Base-by-base conservation (phyloP, 345 rosid genomes). In the Aurinia saxatilis region DNA sequence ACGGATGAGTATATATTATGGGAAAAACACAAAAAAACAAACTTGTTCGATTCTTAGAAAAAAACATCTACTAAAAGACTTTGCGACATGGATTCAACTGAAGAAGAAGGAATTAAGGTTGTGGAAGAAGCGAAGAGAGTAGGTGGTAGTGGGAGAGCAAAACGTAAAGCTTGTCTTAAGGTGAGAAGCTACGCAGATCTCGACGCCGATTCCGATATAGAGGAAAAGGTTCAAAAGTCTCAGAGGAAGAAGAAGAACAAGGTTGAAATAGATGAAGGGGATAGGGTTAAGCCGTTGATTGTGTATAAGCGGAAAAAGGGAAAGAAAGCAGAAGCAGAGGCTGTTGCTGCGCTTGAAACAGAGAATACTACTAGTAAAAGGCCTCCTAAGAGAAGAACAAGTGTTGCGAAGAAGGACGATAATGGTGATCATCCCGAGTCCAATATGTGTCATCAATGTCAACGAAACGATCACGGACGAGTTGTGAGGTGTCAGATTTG, bases 401-500 rank as follows among this genome's bases (percentile, higher is more conserved):
- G n/a, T n/a, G n/a, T n/a, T n/a, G n/a, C n/a, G n/a, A n/a, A n/a
- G n/a, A n/a, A n/a, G n/a, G n/a, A n/a, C n/a, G n/a, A n/a, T 0
- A 59, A 37, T 2, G 59, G 10, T 25, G 73, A 62, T 7, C 16
- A 47, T n/a, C 61, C 76, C 3, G 19, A 27, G 36, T 40, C 15
- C 21, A 62, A 29, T 39, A 84, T 66, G 80, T 85, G 92, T 50
- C 88, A 85, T 60, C 93, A 86, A 33, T 86, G 93, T 63, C 77
- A 86, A 62, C 54, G 84, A 42, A 80, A 66, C 46, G 89, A 83
- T 42, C 81, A 71, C 31, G 83, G 76, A 21, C 38, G 42, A 18
- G 82, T 79, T 67, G 83, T 77, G 44, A 42, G 79, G 17, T 86
- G 89, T 74, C 42, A 37, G 10, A 54, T 10, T 3, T 86, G 92